phyloP scores from a whole-genome alignment of 371 early-diverging fungal species.

The Sanchytrium tribonematis region DNA sequence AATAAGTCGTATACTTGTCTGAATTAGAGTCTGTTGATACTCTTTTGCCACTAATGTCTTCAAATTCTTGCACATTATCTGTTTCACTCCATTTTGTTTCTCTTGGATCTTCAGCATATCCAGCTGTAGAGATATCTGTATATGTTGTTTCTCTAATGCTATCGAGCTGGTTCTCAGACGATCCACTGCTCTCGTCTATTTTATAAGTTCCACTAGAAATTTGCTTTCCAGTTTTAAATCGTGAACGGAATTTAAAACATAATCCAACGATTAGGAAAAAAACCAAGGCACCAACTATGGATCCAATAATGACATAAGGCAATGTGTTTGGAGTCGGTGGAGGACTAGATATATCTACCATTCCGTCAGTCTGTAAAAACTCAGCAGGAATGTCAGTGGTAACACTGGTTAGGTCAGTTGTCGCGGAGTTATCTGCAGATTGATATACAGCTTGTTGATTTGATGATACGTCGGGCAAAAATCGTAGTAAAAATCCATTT shows the following conservation, averaged over 20 bases:
- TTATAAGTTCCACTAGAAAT: background rate
- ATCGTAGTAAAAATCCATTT: background rate
- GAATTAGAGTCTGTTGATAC: background rate
- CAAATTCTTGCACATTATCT: background rate
- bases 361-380: background rate
- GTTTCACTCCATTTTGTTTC: background rate
- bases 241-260: background rate
- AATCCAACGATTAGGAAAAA: background rate
- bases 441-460: background rate
- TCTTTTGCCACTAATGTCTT: background rate
- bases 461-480: background rate
- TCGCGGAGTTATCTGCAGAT: background rate
- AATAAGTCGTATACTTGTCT: no score
- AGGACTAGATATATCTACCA: background rate
- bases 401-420: background rate
- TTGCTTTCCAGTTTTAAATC: background rate
- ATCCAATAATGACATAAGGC: background rate
- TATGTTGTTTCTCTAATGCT: background rate
- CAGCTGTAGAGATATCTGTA: no score
- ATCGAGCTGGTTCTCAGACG: background rate
- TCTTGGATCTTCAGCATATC: no score
- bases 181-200: background rate
- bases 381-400: background rate
- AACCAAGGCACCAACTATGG: background rate
- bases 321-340: background rate